Conservation (phyloP, 208 protist genomes). For the Histomonas meleagridis region DNA sequence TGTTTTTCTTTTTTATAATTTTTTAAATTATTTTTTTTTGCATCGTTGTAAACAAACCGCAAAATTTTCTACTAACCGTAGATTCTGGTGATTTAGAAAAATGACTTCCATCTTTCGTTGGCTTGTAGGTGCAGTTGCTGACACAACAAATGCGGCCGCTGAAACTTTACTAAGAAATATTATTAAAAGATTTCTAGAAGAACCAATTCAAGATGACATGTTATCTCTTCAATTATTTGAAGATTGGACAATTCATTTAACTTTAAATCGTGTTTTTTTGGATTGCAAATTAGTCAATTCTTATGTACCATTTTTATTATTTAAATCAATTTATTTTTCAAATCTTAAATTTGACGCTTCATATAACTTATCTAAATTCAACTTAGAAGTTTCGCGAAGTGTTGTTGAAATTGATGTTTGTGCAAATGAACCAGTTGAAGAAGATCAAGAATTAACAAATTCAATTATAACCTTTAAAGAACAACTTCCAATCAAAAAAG, state of each 20-base stretch:
- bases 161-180: not conserved
- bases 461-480: not conserved
- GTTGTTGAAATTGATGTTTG: not conserved
- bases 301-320: not conserved
- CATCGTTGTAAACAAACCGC: no score
- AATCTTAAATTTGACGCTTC: not conserved
- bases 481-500: not conserved
- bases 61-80: no score
- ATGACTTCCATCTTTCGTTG: not conserved
- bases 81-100: no score
- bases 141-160: not conserved
- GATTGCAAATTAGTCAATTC: not conserved
- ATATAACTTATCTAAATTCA: slow-evolving; percentile 10
- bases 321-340: slow-evolving; percentile 20
- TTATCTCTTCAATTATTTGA: not conserved
- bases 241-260: slow-evolving; percentile 18
- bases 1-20: no score
- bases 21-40: no score
- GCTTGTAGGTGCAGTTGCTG: not conserved
- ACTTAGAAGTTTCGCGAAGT: not conserved
- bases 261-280: not conserved
- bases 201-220: slow-evolving; percentile 18
- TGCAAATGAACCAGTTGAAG: not conserved
- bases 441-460: not conserved
- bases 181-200: slow-evolving; percentile 10